Percentiles rank a stretch among this genome's conserved stretches.
Evolutionary conservation across 495 filamentous ascomycete genomes (phyloP).

Genomic region (Penicillium mononematosum): DNA sequence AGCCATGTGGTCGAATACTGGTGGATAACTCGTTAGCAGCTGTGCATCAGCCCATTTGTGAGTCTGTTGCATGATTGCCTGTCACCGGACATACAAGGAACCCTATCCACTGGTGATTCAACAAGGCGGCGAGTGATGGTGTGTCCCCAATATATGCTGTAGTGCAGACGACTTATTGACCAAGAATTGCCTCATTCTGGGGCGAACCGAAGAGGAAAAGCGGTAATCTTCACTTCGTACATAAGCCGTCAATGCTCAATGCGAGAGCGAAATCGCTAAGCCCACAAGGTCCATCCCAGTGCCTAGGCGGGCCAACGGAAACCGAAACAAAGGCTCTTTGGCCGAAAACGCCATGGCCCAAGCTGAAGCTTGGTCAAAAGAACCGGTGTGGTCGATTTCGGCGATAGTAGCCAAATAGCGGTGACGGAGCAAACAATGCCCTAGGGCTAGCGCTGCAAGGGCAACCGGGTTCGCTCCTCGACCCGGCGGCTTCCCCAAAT

Average conservation of each 20-base stretch:
- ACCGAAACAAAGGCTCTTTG: not conserved
- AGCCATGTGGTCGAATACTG: conserved; percentile 3
- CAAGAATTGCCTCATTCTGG: not conserved
- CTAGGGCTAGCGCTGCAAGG: conserved; percentile 1
- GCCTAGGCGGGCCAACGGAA: not conserved
- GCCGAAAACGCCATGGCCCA: not conserved
- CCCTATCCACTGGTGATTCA: not conserved
- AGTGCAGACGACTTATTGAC: too few relatives aligned
- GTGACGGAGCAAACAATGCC: conserved; percentile 3
- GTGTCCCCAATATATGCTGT: not conserved
- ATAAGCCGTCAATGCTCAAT: not conserved
- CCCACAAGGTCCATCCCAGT: not conserved
- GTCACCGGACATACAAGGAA: conserved; percentile 1
- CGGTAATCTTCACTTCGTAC: not conserved
- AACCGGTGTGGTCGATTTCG: not conserved
- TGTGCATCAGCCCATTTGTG: not conserved
- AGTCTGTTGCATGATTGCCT: conserved; percentile 2
- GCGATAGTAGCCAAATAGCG: not conserved
- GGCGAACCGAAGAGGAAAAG: not conserved
- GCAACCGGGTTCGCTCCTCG: not conserved
- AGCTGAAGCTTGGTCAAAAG: not conserved
- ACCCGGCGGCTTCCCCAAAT: not conserved
- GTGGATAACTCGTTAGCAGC: not conserved
- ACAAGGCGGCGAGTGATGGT: not conserved
- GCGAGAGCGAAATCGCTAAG: not conserved